These are phyloP conservation scores for Ophiobolus disseminans DNA, from an alignment of 2,329 filamentous ascomycete genomes.

Conservation along the genomic window DNA sequence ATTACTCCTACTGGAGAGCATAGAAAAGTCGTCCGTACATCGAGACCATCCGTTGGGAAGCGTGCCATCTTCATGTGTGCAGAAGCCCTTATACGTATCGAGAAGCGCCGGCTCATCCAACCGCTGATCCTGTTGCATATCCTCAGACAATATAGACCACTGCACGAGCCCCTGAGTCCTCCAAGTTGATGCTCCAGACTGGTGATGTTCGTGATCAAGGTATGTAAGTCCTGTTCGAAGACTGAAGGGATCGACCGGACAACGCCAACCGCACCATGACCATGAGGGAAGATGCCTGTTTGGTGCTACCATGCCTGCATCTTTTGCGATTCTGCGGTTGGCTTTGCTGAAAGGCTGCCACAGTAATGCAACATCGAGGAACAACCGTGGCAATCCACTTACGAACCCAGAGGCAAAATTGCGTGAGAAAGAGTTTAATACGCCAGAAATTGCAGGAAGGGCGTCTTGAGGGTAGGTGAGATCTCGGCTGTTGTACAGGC, in stretches of 20 bases:
- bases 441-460: constrained; percentile 9
- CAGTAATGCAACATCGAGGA: constrained; percentile 11
- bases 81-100: constrained; percentile 1
- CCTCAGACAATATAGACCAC: constrained; percentile 9
- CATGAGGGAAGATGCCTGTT: constrained; percentile 8
- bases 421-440: constrained; percentile 1
- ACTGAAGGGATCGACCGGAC: constrained; percentile 9
- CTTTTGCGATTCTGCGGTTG: constrained; percentile 5
- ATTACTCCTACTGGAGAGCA: constrained; percentile 1
- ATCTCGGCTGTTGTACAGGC: constrained; percentile 13
- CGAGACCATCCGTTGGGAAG: constrained; percentile 11
- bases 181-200: constrained; percentile 3
- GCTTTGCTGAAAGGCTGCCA: constrained; percentile 12
- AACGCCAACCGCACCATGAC: constrained; percentile 18
- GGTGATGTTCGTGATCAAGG: neutral
- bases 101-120: neutral
- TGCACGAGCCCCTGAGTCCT: constrained; percentile 2
- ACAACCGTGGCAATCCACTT: constrained; percentile 7
- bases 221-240: constrained; percentile 6
- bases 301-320: neutral
- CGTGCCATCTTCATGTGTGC: constrained; percentile 2
- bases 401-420: constrained; percentile 10
- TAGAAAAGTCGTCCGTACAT: neutral
- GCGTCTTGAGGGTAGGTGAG: constrained; percentile 15
- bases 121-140: constrained; percentile 3